Evolutionary conservation across 78 protist genomes (phyloP).

Genomic region (Isochrysis galbana): DNA sequence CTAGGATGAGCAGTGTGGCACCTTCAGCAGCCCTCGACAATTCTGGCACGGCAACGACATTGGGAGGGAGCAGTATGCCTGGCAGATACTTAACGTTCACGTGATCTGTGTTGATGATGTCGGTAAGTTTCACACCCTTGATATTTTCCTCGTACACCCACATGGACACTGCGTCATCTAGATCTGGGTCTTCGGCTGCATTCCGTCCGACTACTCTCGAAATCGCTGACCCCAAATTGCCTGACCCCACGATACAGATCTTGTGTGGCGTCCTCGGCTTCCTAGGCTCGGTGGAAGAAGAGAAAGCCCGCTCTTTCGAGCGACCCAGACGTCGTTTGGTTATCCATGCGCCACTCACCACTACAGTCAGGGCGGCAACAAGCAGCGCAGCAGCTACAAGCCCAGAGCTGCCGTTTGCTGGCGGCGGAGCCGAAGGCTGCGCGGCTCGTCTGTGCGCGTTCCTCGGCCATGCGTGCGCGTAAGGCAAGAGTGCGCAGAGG

Average conservation of each 20-base stretch:
- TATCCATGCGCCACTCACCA: too few relatives aligned
- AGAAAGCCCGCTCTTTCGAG: too few relatives aligned
- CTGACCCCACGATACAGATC: background rate
- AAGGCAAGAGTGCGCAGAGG: too few relatives aligned
- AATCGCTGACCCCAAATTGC: slow-evolving; percentile 60
- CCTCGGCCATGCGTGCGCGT: too few relatives aligned
- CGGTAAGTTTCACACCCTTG: slow-evolving; percentile 65
- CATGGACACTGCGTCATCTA: slow-evolving; percentile 50
- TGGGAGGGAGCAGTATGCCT: slow-evolving; percentile 50
- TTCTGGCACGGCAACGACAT: slow-evolving; percentile 51
- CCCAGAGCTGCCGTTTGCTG: too few relatives aligned
- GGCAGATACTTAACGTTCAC: slow-evolving; percentile 60
- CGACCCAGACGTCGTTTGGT: too few relatives aligned
- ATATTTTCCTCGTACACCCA: slow-evolving; percentile 67
- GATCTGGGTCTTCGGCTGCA: background rate
- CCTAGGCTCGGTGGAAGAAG: too few relatives aligned
- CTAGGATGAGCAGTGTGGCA: slow-evolving; percentile 63
- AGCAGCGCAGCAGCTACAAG: too few relatives aligned
- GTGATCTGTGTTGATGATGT: slow-evolving; percentile 65
- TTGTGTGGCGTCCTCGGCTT: too few relatives aligned
- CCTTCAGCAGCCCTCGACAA: slow-evolving; percentile 2
- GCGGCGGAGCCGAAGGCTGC: too few relatives aligned
- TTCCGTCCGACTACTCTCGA: slow-evolving; percentile 49
- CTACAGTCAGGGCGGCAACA: too few relatives aligned
- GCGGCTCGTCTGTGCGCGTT: too few relatives aligned